Percentiles rank a stretch among this genome's conserved stretches.
phyloP scores from a whole-genome alignment of 306 rosid genomes.

The Castanea mollissima region DNA sequence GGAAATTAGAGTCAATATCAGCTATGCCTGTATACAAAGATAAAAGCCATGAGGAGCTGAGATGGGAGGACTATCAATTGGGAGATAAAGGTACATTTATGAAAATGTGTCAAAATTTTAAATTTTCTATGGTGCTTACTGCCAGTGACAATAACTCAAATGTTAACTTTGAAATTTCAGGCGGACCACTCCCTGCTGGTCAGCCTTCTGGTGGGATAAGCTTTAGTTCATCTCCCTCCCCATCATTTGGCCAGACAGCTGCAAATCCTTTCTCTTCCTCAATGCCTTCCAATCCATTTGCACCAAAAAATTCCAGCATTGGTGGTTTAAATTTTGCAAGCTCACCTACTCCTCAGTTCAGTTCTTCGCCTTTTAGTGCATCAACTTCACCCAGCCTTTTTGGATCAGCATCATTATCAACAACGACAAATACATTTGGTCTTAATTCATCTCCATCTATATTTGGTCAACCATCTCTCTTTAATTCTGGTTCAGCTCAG shows the following conservation, averaged over 20 bases:
- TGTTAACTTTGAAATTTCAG: conserved; percentile 41
- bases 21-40: conserved; percentile 90
- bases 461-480: conserved; percentile 42
- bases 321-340: conserved; percentile 47
- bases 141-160: neutral
- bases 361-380: conserved; percentile 57
- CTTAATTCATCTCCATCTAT: conserved; percentile 41
- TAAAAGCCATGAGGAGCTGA: conserved; percentile 92
- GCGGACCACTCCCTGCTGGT: conserved; percentile 72
- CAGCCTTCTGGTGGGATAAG: conserved; percentile 38
- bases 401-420: conserved; percentile 31
- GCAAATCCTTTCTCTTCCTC: conserved; percentile 38
- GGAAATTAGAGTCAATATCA: conserved; percentile 90
- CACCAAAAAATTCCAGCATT: conserved; percentile 26
- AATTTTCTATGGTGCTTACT: neutral
- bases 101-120: neutral
- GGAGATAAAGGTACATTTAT: conserved; percentile 74
- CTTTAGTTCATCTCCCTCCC: conserved; percentile 57
- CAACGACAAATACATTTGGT: conserved; percentile 54
- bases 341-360: conserved; percentile 52
- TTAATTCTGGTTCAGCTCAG: conserved; percentile 49
- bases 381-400: conserved; percentile 52
- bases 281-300: no score
- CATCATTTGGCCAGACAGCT: conserved; percentile 61
- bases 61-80: conserved; percentile 98